These are phyloP conservation scores for Pleoardoris graminearum DNA, from an alignment of 2,329 filamentous ascomycete genomes.

Conservation along the genomic window DNA sequence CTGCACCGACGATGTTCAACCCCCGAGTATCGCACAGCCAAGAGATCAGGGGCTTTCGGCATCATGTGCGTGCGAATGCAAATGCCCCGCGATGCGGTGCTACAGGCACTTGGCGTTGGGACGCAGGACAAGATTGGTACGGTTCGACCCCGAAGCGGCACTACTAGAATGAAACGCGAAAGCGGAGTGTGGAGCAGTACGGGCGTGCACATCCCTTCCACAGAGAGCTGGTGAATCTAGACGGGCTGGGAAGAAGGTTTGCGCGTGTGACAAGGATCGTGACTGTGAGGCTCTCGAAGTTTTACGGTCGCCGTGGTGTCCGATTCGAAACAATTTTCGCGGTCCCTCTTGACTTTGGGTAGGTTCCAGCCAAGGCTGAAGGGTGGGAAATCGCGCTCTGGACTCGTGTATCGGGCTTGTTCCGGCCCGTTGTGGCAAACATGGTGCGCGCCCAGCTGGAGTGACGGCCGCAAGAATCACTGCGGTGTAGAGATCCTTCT, in stretches of 20 bases:
- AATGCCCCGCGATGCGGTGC: constrained; percentile 17
- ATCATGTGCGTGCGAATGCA: constrained; percentile 20
- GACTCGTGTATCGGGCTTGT: constrained; percentile 12
- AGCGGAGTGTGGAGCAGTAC: background rate
- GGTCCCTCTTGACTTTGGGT: constrained; percentile 4
- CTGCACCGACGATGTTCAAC: too few relatives aligned
- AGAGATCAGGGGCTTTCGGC: background rate
- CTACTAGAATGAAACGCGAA: background rate
- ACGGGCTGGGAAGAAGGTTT: too few relatives aligned
- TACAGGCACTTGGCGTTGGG: constrained; percentile 13
- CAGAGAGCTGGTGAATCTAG: too few relatives aligned
- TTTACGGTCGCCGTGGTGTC: constrained; percentile 10
- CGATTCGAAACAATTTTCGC: constrained; percentile 23
- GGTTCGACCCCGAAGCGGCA: background rate
- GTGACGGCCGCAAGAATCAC: too few relatives aligned
- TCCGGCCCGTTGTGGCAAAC: constrained; percentile 3
- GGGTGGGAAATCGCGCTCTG: constrained; percentile 20
- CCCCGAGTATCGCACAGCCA: background rate
- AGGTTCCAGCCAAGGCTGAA: constrained; percentile 13
- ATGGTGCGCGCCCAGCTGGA: constrained; percentile 7
- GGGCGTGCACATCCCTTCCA: background rate
- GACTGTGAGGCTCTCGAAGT: constrained; percentile 18
- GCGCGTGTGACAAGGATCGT: too few relatives aligned
- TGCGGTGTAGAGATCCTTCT: too few relatives aligned
- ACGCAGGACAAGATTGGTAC: background rate